Evolutionary conservation across 169 alveolate species (phyloP), one percentile per base, ranked within the genome.

Genomic region (Babesia sp.): DNA sequence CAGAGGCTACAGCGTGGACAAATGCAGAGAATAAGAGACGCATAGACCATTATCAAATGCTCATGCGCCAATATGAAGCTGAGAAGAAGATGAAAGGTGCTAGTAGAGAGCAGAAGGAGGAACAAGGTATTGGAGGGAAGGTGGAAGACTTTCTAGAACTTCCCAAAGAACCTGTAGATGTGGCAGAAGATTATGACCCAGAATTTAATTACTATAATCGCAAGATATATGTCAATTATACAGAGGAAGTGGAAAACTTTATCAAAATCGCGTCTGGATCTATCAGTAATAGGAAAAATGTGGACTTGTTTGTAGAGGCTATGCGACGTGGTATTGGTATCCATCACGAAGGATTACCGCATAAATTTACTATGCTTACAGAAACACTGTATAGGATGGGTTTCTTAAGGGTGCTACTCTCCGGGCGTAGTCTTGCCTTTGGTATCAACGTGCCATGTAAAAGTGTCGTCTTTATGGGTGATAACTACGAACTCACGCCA

Each of bases 391-490:
- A 88, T 78, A 60, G 97, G 24, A 71, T 84, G 78, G 96, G 96
- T 14, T 94, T 69, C 79, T 39, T 93, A 53, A 79, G 86, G 58
- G 93, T 95, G 45, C 90, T 94, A 29, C 86, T 95, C 46, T 90
- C 96, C 55, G 91, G 94, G 34, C 90, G 92, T 50, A 91, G 95
- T 3, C 82, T 95, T 60, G 95, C 98, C 0, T 87, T 95, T 56
- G 98, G 98, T 39, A 92, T 95, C 72, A 93, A 95, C 86, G 92
- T 95, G 90, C 98, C 98, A 26, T 93, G 96, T 73, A 83, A 91
- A 64, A 83, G 95, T 24, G 91, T 91, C 29, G 90, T 93, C 37
- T 94, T 94, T 67, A 78, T 93, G 60, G 95, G 96, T 31, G 95
- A 92, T 69, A 85, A 92, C 50, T 71, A 84, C 51, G 92, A 91